Evolutionary conservation across 139 green algal species (phyloP), one percentile per base, ranked within the genome.

Genomic region (Dunaliella primolecta): DNA sequence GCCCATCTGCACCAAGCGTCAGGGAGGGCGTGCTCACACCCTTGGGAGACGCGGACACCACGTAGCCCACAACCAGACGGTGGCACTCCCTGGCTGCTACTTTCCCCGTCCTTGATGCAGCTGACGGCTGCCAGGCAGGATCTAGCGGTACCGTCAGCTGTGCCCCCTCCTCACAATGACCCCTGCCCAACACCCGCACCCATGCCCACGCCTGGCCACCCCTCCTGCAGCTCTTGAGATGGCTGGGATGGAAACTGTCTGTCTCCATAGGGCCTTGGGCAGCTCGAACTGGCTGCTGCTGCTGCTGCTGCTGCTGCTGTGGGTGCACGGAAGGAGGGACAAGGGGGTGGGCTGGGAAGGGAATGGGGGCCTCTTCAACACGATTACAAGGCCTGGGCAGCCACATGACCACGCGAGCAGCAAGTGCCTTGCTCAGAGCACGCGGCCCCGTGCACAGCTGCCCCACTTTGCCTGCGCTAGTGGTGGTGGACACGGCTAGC

Each of bases 1-100:
- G 7, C 7, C 46, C 46, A 15, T 64, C 46, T 64, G 46, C 46
- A 64, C 46, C 46, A 7, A 64, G 46, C 7, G 46, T 15, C 7
- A 64, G 46, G 46, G 46, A 64, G 46, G 46, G 46, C 46, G 7
- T 64, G 46, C 46, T 64, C 7, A 64, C 46, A 7, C 56, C 81
- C 0, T 55, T 36, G 33, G 84, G 71, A 11, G 56, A 57, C 31
- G 56, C 84, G 0, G 84, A 81, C n/a, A 76, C 72, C 1, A 87
- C 84, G 84, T 80, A 83, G 25, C 84, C 84, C 0, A 83, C 35
- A 24, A 83, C 27, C 35, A 82, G n/a, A n/a, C n/a, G n/a, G n/a
- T n/a, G n/a, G n/a, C n/a, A n/a, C n/a, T n/a, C n/a, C n/a, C n/a
- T n/a, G n/a, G n/a, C n/a, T n/a, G n/a, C n/a, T n/a, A n/a, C n/a